phyloP scores from a whole-genome alignment of 306 rosid genomes.

The Hippophae gyantsensis region DNA sequence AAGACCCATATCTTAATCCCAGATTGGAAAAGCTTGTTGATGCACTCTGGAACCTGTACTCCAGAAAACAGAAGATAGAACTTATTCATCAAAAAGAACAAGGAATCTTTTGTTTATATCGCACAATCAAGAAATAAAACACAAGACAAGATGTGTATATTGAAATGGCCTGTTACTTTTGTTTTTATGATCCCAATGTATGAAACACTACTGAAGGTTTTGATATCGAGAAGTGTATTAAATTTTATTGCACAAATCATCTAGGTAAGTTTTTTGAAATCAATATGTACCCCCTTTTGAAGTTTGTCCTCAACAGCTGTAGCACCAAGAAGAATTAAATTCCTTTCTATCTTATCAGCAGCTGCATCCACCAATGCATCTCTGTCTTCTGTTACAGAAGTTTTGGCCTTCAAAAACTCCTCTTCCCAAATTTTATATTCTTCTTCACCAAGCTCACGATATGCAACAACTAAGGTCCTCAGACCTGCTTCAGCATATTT shows the following conservation, averaged over 20 bases:
- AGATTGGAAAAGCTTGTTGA: constrained; percentile 54
- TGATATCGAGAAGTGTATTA: not conserved
- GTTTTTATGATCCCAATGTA: constrained; percentile 9
- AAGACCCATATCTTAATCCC: constrained; percentile 88
- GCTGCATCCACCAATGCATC: constrained; percentile 45
- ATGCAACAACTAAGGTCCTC: constrained; percentile 64
- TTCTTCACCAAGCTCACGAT: constrained; percentile 51
- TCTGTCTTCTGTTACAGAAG: constrained; percentile 44
- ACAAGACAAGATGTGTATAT: constrained; percentile 1
- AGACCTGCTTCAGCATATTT: constrained; percentile 82
- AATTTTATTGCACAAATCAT: not conserved
- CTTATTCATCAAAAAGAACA: too few species aligned
- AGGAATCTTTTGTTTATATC: not conserved
- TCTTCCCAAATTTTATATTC: constrained; percentile 55
- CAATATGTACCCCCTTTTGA: constrained; percentile 61
- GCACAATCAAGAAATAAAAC: not conserved
- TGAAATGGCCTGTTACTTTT: constrained; percentile 5
- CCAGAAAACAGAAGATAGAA: constrained; percentile 17
- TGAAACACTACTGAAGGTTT: not conserved
- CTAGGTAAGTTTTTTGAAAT: not conserved
- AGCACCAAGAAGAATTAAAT: constrained; percentile 72
- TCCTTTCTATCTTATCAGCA: constrained; percentile 60
- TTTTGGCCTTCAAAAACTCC: constrained; percentile 50
- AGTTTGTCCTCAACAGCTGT: constrained; percentile 87
- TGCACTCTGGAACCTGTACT: constrained; percentile 81